Evolutionary conservation across 306 rosid species (phyloP).

Genomic region (Elaeagnus macrophylla): DNA sequence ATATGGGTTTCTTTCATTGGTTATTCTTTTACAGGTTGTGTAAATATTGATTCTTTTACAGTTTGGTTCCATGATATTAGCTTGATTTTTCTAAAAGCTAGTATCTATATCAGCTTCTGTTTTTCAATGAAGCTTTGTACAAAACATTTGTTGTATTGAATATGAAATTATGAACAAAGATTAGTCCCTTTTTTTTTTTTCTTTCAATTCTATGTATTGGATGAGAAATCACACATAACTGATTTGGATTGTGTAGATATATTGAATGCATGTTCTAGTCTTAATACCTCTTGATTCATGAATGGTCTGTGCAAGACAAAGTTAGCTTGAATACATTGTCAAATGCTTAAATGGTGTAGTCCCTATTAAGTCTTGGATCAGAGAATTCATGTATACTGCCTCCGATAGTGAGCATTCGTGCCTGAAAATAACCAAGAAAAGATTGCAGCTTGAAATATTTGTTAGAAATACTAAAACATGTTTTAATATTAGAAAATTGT

Average conservation of each 20-base stretch:
- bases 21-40: slow-evolving; percentile 14
- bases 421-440: slow-evolving; percentile 24
- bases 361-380: slow-evolving; percentile 44
- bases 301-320: slow-evolving; percentile 48
- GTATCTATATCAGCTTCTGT: slow-evolving; percentile 37
- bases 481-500: neutral
- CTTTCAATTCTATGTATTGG: neutral
- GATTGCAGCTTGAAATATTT: neutral
- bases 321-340: slow-evolving; percentile 39
- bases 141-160: slow-evolving; percentile 6
- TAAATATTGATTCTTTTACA: slow-evolving; percentile 16
- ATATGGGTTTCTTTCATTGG: neutral
- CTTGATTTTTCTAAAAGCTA: slow-evolving; percentile 53
- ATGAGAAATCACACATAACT: no score
- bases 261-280: slow-evolving; percentile 35
- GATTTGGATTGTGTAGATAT: slow-evolving; percentile 25
- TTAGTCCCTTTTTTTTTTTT: neutral
- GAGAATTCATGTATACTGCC: slow-evolving; percentile 40
- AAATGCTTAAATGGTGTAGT: slow-evolving; percentile 45
- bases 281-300: slow-evolving; percentile 33
- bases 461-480: neutral
- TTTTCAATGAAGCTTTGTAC: slow-evolving; percentile 45
- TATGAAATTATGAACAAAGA: no score
- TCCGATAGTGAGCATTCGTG: slow-evolving; percentile 24
- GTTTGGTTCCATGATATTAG: slow-evolving; percentile 28